Base-by-base conservation (phyloP, 306 rosid species). In the Casuarina equisetifolia region DNA sequence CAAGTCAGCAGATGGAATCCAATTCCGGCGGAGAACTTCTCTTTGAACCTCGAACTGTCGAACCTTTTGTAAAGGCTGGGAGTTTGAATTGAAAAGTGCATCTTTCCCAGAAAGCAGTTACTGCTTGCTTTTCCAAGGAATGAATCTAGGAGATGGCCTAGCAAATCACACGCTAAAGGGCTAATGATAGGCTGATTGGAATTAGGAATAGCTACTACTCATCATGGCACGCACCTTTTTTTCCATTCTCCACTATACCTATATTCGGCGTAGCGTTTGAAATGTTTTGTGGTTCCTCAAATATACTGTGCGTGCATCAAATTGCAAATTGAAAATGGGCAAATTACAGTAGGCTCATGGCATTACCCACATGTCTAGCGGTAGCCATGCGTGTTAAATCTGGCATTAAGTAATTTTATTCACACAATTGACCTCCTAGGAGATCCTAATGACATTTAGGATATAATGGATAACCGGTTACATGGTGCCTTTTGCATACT, bases 61-160 rank as follows among this genome's bases (percentile, higher is more conserved):
- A 4, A 51, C 16, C 57, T 17, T 35, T 36, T 61, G 17, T 62
- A 11, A n/a, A 43, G 44, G 44, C 69, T 11, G 44, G 44, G 39
- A 12, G 9, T 36, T 36, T 62, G 44, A 35, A 43, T 62, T 62
- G 16, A 62, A 12, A 17, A 36, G 51, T 2, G 11, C 2, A 13
- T 0, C 15, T 8, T 8, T 19, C 25, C 32, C 39, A 9, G 16
- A 58, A 9, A 25, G 64, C 38, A 58, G 11, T 5, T 25, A 4
- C 38, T 58, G 64, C 64, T 25, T 58, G 39, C 64, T 58, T 58
- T 57, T 9, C 64, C 64, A 58, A 20, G 39, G 64, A 58, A 58
- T 58, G n/a, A 25, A 25, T 51, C 4, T 25, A 25, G 39, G 2
- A 25, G 36, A 58, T 11, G 9, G 64, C 64, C 4, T 0, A 9